These are phyloP conservation scores for Scenedesmus sp. DNA, from an alignment of 163 green algal genomes.

Conservation along the genomic window DNA sequence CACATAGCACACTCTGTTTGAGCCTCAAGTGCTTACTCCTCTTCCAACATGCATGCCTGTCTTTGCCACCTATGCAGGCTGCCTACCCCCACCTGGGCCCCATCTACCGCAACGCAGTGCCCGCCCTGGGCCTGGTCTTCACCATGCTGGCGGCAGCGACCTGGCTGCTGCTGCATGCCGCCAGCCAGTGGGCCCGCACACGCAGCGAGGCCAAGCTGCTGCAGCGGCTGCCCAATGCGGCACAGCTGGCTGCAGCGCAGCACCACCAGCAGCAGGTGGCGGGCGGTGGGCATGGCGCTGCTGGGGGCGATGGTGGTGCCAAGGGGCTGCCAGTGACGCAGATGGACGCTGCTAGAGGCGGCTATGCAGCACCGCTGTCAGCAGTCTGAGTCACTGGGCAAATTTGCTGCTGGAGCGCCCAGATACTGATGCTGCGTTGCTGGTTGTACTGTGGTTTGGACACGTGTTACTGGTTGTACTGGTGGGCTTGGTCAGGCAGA, in stretches of 20 bases:
- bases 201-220: slow-evolving; percentile 51
- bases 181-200: slow-evolving; percentile 47
- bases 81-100: slow-evolving; percentile 19
- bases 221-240: slow-evolving; percentile 7
- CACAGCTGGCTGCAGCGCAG: neutral
- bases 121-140: neutral
- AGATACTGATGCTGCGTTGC: too few species aligned
- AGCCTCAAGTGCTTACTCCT: too few species aligned
- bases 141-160: slow-evolving; percentile 17
- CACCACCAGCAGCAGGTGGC: neutral
- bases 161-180: slow-evolving; percentile 47
- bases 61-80: neutral
- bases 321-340: neutral
- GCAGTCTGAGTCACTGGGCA: neutral
- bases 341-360: neutral
- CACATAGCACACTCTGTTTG: too few species aligned
- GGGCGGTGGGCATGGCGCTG: neutral
- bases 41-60: neutral
- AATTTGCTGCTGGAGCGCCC: too few species aligned
- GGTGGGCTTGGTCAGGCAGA: too few species aligned
- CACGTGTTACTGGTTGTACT: too few species aligned
- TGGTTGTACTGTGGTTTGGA: too few species aligned
- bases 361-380: neutral
- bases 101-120: neutral
- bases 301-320: too few species aligned